A percentile compares a stretch with the other conserved stretches of the same genome.
These are phyloP conservation scores for Kregervanrija delftensis DNA, from an alignment of 805 yeast species.

Conservation along the genomic window DNA sequence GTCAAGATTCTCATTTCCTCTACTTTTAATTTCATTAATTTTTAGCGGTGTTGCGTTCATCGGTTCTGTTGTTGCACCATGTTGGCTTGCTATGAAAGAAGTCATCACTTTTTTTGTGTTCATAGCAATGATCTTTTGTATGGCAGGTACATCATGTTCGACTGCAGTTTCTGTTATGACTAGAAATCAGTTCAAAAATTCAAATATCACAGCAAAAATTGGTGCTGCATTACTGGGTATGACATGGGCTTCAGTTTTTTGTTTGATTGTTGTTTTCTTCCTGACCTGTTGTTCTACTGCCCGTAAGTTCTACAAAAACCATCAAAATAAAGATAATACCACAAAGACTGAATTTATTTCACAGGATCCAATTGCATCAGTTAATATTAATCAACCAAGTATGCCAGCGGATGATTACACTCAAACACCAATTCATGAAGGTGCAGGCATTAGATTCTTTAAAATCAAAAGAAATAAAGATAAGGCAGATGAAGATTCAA, in stretches of 20 bases:
- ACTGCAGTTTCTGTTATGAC: conserved; percentile 80
- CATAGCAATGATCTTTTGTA: conserved; percentile 45
- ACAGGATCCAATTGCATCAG: conserved; percentile 12
- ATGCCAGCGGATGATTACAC: not conserved
- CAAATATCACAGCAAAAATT: conserved; percentile 37
- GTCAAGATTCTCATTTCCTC: conserved; percentile 60
- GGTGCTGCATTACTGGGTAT: conserved; percentile 57
- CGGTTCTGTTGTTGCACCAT: conserved; percentile 46
- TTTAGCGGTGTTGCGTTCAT: conserved; percentile 60
- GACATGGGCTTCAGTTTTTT: conserved; percentile 64
- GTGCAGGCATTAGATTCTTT: conserved; percentile 66
- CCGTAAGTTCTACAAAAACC: conserved; percentile 43
- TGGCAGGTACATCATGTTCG: conserved; percentile 60
- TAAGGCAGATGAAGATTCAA: conserved; percentile 33
- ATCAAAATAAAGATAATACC: conserved; percentile 25
- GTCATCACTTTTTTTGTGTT: conserved; percentile 45
- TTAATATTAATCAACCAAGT: not conserved
- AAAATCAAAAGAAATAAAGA: conserved; percentile 55
- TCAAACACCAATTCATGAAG: conserved; percentile 29
- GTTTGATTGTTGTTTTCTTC: conserved; percentile 43
- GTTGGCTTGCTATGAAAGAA: conserved; percentile 48
- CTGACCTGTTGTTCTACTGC: conserved; percentile 45
- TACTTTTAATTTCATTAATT: conserved; percentile 51
- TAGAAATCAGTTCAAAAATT: conserved; percentile 54
- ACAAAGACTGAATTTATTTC: no score